A percentile compares a stretch with the other conserved stretches of the same genome.
phyloP scores from a whole-genome alignment of 2,329 filamentous ascomycete genomes.

The Trichoderma endophyticum region DNA sequence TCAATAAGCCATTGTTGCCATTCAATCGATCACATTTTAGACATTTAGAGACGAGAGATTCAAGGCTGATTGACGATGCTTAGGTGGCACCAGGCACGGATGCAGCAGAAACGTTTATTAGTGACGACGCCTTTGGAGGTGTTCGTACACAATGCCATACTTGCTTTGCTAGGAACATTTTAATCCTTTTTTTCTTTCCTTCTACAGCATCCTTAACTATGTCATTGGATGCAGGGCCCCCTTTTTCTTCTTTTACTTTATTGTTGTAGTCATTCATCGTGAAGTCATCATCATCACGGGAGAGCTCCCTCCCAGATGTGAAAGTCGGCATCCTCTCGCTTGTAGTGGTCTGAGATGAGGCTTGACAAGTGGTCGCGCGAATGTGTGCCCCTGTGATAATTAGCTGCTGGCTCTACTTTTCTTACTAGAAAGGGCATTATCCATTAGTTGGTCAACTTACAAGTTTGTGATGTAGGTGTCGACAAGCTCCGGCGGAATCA shows the following conservation, averaged over 20 bases:
- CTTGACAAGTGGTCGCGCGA: slow-evolving; percentile 69
- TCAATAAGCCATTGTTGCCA: not conserved
- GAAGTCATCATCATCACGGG: slow-evolving; percentile 19
- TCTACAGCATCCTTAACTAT: not conserved
- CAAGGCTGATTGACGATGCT: not conserved
- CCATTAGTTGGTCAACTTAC: slow-evolving; percentile 35
- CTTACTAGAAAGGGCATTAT: not conserved
- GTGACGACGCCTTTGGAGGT: not conserved
- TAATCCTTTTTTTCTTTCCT: not conserved
- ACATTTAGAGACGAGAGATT: not conserved
- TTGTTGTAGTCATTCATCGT: not conserved
- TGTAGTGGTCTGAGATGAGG: slow-evolving; percentile 73
- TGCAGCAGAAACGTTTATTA: not conserved
- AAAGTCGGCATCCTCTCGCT: slow-evolving; percentile 66
- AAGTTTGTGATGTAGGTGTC: slow-evolving; percentile 82
- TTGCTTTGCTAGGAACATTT: not conserved
- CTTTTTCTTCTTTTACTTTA: slow-evolving; percentile 1
- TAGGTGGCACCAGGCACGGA: not conserved
- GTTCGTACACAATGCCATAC: not conserved
- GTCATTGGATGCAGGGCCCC: not conserved
- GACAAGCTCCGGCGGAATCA: slow-evolving; percentile 71
- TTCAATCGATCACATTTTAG: not conserved
- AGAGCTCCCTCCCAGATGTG: slow-evolving; percentile 43
- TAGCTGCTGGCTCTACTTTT: not conserved
- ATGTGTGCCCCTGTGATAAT: slow-evolving; percentile 55